Conservation (phyloP, 2,329 filamentous ascomycete species). For the Ceratocystiopsis minuta region DNA sequence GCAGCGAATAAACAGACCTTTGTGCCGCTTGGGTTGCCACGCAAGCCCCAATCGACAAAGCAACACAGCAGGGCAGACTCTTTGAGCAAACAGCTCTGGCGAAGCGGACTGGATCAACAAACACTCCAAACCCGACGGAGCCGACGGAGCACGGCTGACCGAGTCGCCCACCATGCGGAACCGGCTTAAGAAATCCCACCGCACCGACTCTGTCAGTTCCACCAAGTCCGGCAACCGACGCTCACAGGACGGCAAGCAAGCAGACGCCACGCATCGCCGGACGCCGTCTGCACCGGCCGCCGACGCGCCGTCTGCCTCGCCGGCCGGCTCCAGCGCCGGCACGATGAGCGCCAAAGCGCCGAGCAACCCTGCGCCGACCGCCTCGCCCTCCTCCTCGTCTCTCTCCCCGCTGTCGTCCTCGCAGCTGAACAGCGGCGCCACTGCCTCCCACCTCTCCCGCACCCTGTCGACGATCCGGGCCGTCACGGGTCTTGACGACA, state of each 20-base stretch:
- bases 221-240: conserved; percentile 2
- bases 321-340: too few relatives aligned
- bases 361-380: neutral
- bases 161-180: conserved; percentile 6
- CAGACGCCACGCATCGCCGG: conserved; percentile 1
- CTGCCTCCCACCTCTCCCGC: conserved; percentile 12
- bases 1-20: too few relatives aligned
- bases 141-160: too few relatives aligned
- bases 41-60: too few relatives aligned
- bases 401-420: neutral
- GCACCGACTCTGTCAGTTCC: conserved; percentile 6
- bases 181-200: conserved; percentile 5
- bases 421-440: conserved; percentile 7
- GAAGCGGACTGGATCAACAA: too few relatives aligned
- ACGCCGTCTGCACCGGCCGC: too few relatives aligned
- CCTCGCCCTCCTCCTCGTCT: neutral
- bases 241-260: neutral
- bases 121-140: too few relatives aligned
- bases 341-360: too few relatives aligned
- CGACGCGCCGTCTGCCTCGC: too few relatives aligned
- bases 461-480: conserved; percentile 35
- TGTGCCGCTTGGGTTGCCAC: too few relatives aligned
- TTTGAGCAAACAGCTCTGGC: too few relatives aligned
- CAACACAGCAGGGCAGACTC: too few relatives aligned
- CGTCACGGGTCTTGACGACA: conserved; percentile 35